Evolutionary conservation across 129 eudicot species (phyloP).

Genomic region (Ambrosia trifida): DNA sequence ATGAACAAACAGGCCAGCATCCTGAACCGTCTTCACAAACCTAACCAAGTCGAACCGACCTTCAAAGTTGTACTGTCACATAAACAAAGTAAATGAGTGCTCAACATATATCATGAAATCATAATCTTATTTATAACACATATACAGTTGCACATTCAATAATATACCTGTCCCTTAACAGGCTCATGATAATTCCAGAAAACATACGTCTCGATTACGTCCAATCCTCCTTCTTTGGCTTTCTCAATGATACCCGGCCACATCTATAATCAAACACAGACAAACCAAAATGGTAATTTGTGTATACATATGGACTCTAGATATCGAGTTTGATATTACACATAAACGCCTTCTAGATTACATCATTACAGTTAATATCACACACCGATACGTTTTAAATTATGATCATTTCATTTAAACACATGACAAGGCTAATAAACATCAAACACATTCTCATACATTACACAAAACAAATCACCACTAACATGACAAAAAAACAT

Average conservation of each 20-base stretch:
- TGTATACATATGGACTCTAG: not conserved
- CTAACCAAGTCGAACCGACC: conserved; percentile 76
- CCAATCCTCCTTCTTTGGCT: conserved; percentile 84
- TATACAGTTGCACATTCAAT: not conserved
- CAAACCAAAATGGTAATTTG: not conserved
- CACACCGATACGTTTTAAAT: not conserved
- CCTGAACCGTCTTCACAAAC: conserved; percentile 69
- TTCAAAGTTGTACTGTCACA: conserved; percentile 62
- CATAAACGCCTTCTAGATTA: not conserved
- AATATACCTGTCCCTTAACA: conserved; percentile 65
- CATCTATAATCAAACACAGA: conserved; percentile 42
- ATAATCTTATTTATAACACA: not conserved
- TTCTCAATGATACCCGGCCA: conserved; percentile 69
- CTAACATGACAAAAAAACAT: not conserved
- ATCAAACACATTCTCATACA: conserved; percentile 10
- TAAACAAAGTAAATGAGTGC: not conserved
- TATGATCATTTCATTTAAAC: not conserved
- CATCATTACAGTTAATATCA: not conserved
- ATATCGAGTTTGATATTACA: not conserved
- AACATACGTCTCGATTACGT: conserved; percentile 75
- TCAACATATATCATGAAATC: not conserved
- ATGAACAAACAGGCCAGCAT: conserved; percentile 81
- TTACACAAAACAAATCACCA: conserved; percentile 5
- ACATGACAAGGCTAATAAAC: not conserved
- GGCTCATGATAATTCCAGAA: conserved; percentile 92